Percentiles rank a stretch among this genome's conserved stretches.
Evolutionary conservation across 208 protist genomes (phyloP).

Genomic region (Trypanosoma melophagium): DNA sequence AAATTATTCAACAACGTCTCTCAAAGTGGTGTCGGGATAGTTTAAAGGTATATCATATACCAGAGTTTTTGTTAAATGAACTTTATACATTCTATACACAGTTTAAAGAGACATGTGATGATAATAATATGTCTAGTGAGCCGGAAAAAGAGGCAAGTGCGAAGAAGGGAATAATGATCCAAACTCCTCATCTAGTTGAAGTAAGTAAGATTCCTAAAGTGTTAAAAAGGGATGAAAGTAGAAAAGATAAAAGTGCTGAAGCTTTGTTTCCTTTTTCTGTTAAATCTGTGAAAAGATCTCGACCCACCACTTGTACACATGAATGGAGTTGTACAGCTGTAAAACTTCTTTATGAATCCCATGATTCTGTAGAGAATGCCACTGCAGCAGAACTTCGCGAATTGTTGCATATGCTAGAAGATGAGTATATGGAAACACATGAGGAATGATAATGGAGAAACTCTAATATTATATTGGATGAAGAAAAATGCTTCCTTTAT

Average conservation of each 20-base stretch:
- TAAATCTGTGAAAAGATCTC: background rate
- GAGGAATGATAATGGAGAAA: constrained; percentile 3
- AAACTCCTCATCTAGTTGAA: background rate
- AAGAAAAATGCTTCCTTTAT: constrained; percentile 18
- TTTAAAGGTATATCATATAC: constrained; percentile 30
- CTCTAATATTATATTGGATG: background rate
- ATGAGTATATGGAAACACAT: constrained; percentile 29
- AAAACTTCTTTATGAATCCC: constrained; percentile 57
- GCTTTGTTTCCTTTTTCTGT: constrained; percentile 1
- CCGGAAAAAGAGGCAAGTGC: background rate
- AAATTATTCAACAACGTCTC: constrained; percentile 32
- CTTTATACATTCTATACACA: constrained; percentile 17
- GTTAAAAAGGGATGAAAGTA: no score
- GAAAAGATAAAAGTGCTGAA: background rate
- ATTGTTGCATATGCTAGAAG: constrained; percentile 36
- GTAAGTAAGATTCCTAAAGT: no score
- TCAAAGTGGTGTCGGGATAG: constrained; percentile 60
- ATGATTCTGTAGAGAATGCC: constrained; percentile 38
- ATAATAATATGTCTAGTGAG: background rate
- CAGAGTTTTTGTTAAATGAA: constrained; percentile 8
- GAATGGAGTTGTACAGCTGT: constrained; percentile 36
- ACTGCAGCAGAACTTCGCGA: constrained; percentile 41
- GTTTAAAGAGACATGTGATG: background rate
- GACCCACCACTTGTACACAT: constrained; percentile 26
- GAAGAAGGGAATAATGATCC: background rate